Evolutionary conservation across 208 protist species (phyloP).

Genomic region (Wallacemonas sp.): DNA sequence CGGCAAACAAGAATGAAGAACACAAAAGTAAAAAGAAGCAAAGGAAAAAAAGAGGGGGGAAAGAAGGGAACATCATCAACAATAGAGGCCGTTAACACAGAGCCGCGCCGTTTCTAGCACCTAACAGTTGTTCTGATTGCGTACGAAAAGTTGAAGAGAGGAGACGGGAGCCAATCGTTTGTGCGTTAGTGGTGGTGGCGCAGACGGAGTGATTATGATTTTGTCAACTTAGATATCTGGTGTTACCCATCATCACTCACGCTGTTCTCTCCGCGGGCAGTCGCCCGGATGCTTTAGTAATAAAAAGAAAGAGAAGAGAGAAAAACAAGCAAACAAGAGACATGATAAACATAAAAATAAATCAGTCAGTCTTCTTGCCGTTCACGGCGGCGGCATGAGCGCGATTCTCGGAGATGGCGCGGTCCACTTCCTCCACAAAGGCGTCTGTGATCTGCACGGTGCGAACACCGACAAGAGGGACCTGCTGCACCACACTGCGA

Average conservation of each 20-base stretch:
- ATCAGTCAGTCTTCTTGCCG: slow-evolving; percentile 18
- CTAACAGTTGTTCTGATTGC: no score
- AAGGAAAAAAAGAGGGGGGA: slow-evolving; percentile 1
- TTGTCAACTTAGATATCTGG: no score
- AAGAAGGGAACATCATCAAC: background rate
- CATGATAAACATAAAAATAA: background rate
- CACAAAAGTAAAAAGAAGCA: slow-evolving; percentile 17
- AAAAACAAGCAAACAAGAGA: background rate
- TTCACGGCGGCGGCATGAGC: slow-evolving; percentile 9
- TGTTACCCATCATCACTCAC: no score
- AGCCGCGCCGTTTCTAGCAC: no score
- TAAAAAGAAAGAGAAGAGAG: background rate
- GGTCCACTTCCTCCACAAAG: slow-evolving; percentile 30
- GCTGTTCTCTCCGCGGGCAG: no score
- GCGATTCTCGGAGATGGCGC: slow-evolving; percentile 21
- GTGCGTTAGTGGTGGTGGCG: no score
- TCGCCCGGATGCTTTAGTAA: no score
- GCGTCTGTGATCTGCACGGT: slow-evolving; percentile 25
- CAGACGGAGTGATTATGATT: no score
- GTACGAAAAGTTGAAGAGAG: no score
- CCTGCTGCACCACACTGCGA: slow-evolving; percentile 13
- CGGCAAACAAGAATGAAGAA: slow-evolving; percentile 10
- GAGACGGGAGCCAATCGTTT: no score
- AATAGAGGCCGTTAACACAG: no score
- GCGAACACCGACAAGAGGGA: slow-evolving; percentile 40